Percentiles rank a stretch among this genome's conserved stretches.
Conservation (phyloP, 2,329 filamentous ascomycete species). For the Fusarium pseudonygamai region DNA sequence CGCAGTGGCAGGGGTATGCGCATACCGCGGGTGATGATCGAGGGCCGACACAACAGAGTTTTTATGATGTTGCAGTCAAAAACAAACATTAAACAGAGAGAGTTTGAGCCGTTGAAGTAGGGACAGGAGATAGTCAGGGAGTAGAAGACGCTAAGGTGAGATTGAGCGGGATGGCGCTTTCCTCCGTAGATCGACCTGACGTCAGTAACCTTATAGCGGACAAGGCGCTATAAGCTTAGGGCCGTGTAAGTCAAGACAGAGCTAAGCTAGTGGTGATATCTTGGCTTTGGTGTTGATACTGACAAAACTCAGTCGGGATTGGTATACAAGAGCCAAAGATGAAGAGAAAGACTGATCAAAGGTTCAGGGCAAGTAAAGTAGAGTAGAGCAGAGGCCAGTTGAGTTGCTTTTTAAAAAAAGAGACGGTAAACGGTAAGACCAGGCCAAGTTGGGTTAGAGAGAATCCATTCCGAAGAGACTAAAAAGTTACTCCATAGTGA, state of each 20-base stretch:
- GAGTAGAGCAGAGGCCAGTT: background rate
- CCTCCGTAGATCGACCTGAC: conserved; percentile 13
- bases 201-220: conserved; percentile 14
- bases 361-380: background rate
- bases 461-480: background rate
- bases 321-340: background rate
- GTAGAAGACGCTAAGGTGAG: conserved; percentile 14
- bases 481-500: background rate
- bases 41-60: background rate
- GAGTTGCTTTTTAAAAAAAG: background rate
- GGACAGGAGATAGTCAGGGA: conserved; percentile 12
- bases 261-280: background rate
- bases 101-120: background rate
- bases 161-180: conserved; percentile 20
- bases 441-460: conserved; percentile 5
- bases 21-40: conserved; percentile 2
- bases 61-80: background rate
- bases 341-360: background rate
- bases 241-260: background rate
- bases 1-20: conserved; percentile 2
- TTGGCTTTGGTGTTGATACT: background rate
- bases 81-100: background rate
- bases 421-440: conserved; percentile 11
- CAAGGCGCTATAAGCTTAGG: conserved; percentile 1
- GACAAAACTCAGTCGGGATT: background rate